Evolutionary conservation across 2,329 filamentous ascomycete species (phyloP), one percentile per base, ranked within the genome.

Genomic region (Trichoderma endophyticum): DNA sequence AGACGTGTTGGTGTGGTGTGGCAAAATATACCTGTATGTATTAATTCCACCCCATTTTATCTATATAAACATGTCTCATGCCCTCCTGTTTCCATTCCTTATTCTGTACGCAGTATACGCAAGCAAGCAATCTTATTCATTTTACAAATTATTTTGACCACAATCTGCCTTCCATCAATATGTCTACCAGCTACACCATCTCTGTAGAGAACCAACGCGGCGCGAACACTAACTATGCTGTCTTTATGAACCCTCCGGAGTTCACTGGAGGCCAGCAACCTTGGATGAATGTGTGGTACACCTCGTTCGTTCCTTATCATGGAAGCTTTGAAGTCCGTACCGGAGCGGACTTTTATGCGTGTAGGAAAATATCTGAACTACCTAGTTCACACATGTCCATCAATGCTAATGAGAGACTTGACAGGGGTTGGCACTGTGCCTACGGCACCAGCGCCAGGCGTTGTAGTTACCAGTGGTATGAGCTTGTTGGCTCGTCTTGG

Each of bases 261-360:
- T 72, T 72, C 32, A 39, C 51, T 48, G 70, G 56, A 6, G 64
- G 54, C 15, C 21, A 21, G 15, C 30, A 56, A 24, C 64, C 70
- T 51, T 69, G 56, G 64, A 54, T 72, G 56, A 72, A 72, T 39
- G 70, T 72, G 15, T 72, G 70, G 70, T 72, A 68, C 28, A 69
- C 70, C 3, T 11, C 64, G 1, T 72, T 72, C 11, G 64, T 61
- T 7, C 70, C 70, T 3, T 28, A 69, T 15, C 39, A 56, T 30
- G 70, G 64, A 39, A 54, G 3, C 30, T 69, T 72, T 30, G 70
- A 69, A 18, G 18, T 72, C 14, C 36, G 56, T 3, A 69, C 64
- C 3, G 70, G 70, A 24, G 7, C 4, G 3, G 70, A 72, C 34
- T 72, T 72, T 32, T 72, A 30, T 62, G 70, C 70, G 1, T 72